Evolutionary conservation across 202 grass and related monocot genomes (phyloP).

Genomic region (Cymbopogon flexuosus): DNA sequence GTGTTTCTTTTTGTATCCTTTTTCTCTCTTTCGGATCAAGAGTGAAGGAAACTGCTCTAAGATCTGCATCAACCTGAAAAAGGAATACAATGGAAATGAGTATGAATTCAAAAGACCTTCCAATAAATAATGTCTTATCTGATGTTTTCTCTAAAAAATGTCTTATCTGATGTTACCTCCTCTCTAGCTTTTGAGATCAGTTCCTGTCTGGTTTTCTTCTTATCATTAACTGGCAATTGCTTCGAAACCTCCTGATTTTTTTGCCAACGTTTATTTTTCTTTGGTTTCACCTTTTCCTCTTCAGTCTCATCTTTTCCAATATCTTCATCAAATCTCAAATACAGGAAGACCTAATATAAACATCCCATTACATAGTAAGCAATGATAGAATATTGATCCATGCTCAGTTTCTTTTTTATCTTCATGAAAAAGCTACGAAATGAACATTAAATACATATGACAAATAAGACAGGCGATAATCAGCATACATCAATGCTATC

Average conservation of each 20-base stretch:
- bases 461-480: slow-evolving; percentile 12
- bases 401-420: slow-evolving; percentile 6
- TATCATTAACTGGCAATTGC: slow-evolving; percentile 49
- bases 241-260: slow-evolving; percentile 57
- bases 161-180: slow-evolving; percentile 54
- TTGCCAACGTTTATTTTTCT: slow-evolving; percentile 51
- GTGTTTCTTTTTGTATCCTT: slow-evolving; percentile 76
- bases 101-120: background rate
- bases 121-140: background rate
- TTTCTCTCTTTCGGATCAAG: slow-evolving; percentile 61
- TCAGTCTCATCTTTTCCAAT: slow-evolving; percentile 51
- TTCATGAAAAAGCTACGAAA: slow-evolving; percentile 10
- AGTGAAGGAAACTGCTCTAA: slow-evolving; percentile 83
- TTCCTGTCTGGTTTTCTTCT: slow-evolving; percentile 68
- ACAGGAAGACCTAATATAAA: slow-evolving; percentile 66
- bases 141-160: slow-evolving; percentile 10
- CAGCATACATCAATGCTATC: slow-evolving; percentile 56
- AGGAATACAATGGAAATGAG: slow-evolving; percentile 8
- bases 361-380: background rate
- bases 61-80: slow-evolving; percentile 69
- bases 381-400: background rate
- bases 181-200: slow-evolving; percentile 67
- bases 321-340: slow-evolving; percentile 93
- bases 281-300: slow-evolving; percentile 55
- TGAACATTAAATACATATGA: slow-evolving; percentile 11